Evolutionary conservation across 1,284 basidiomycete genomes (phyloP).

Genomic region (Naganishia cerealis): DNA sequence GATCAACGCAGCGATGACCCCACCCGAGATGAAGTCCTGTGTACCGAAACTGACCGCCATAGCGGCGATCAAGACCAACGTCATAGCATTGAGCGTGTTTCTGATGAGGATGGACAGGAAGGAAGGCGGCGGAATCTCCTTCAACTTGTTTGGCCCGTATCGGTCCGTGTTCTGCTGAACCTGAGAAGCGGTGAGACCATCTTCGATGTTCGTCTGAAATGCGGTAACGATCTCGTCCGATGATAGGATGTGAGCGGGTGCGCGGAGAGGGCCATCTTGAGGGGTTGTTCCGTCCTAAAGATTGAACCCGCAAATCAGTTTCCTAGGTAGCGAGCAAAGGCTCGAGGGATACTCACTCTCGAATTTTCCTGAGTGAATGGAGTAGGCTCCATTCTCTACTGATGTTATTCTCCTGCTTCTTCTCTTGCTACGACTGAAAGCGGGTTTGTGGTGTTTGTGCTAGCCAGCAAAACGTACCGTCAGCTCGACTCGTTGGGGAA

Average conservation of each 20-base stretch:
- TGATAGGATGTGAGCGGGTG: constrained; percentile 27
- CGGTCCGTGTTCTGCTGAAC: constrained; percentile 8
- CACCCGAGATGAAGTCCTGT: constrained; percentile 65
- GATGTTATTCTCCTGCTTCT: constrained; percentile 31
- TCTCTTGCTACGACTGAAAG: neutral
- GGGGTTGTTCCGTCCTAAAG: neutral
- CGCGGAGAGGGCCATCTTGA: constrained; percentile 17
- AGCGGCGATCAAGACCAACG: constrained; percentile 70
- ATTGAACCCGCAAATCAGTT: neutral
- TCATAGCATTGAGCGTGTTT: constrained; percentile 62
- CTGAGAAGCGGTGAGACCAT: constrained; percentile 25
- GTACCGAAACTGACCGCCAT: constrained; percentile 66
- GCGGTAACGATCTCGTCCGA: constrained; percentile 18
- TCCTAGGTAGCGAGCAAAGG: neutral
- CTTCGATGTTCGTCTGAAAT: constrained; percentile 22
- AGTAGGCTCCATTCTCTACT: constrained; percentile 14
- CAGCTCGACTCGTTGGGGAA: constrained; percentile 25
- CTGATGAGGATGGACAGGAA: constrained; percentile 27
- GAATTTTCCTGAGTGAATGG: neutral
- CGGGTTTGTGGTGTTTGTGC: neutral
- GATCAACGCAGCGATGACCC: constrained; percentile 66
- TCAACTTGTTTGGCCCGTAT: constrained; percentile 55
- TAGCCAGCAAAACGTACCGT: constrained; percentile 18
- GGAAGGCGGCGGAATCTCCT: constrained; percentile 49
- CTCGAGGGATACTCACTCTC: neutral